A percentile compares a stretch with the other conserved stretches of the same genome.
Evolutionary conservation across 768 basidiomycete genomes (phyloP).

Genomic region (Russula sp.): DNA sequence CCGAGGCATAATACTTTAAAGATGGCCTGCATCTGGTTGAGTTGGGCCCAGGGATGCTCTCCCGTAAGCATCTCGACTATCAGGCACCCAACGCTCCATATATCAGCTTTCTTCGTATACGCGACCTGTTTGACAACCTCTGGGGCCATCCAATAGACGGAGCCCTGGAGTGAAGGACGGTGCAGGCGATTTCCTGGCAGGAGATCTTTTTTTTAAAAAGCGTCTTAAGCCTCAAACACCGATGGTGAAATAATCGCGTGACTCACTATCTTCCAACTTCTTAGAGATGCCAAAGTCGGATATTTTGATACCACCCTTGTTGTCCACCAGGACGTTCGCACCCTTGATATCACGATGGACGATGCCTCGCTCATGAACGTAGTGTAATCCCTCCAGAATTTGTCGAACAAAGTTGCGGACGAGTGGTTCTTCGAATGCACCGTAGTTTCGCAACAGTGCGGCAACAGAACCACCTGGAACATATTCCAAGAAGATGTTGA

Average conservation of each 20-base stretch:
- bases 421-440: conserved; percentile 89
- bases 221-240: background rate
- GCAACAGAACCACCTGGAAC: conserved; percentile 95
- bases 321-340: conserved; percentile 96
- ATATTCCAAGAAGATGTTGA: conserved; percentile 97
- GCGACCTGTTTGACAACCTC: conserved; percentile 96
- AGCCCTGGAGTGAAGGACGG: conserved; percentile 92
- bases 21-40: conserved; percentile 99
- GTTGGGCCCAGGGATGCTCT: conserved; percentile 91
- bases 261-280: conserved; percentile 93
- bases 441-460: conserved; percentile 83
- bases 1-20: conserved; percentile 64
- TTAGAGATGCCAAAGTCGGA: conserved; percentile 97
- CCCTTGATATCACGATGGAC: conserved; percentile 99
- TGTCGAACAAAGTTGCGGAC: conserved; percentile 92
- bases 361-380: conserved; percentile 90
- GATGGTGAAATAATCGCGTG: background rate
- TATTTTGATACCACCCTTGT: conserved; percentile 96
- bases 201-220: conserved; percentile 40
- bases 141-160: conserved; percentile 99
- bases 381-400: conserved; percentile 83
- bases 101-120: conserved; percentile 90
- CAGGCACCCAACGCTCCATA: conserved; percentile 94
- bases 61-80: conserved; percentile 97
- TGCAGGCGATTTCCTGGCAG: conserved; percentile 67